These are phyloP conservation scores for Polytrichum commune DNA, from an alignment of 225 moss, liverwort and hornwort species.

Conservation along the genomic window DNA sequence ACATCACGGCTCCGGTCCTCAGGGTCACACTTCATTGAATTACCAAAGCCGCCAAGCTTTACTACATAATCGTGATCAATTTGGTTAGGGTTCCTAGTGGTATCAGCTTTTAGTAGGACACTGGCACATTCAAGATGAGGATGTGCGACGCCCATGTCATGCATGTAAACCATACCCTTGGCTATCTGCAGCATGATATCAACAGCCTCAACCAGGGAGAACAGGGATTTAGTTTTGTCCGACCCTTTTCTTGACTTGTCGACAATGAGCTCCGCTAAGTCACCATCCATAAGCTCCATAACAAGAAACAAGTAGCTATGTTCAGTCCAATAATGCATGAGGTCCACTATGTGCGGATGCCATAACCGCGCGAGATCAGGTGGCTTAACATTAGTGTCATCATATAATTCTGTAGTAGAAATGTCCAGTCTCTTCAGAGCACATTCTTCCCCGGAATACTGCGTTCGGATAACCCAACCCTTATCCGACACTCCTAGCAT, in stretches of 20 bases:
- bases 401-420: not conserved
- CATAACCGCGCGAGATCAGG: conserved; percentile 10
- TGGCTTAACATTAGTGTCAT: not conserved
- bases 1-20: not conserved
- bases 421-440: conserved; percentile 6
- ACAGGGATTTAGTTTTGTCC: not conserved
- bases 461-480: conserved; percentile 12
- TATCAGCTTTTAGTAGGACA: not conserved
- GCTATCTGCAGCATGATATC: conserved; percentile 21
- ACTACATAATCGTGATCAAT: conserved; percentile 5
- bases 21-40: not conserved
- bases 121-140: conserved; percentile 11
- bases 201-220: conserved; percentile 2
- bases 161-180: conserved; percentile 14
- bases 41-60: conserved; percentile 19
- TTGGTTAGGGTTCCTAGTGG: not conserved
- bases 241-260: not conserved
- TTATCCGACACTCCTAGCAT: conserved; percentile 7
- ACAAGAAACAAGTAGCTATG: not conserved
- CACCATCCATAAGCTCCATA: conserved; percentile 16
- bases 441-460: not conserved
- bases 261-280: not conserved
- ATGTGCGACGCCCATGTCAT: conserved; percentile 15
- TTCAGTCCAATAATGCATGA: conserved; percentile 10
- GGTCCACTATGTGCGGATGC: conserved; percentile 11